Evolutionary conservation across 176 grass and related monocot genomes (phyloP), one percentile per base, ranked within the genome.

Genomic region (Coix lacrymajobi): DNA sequence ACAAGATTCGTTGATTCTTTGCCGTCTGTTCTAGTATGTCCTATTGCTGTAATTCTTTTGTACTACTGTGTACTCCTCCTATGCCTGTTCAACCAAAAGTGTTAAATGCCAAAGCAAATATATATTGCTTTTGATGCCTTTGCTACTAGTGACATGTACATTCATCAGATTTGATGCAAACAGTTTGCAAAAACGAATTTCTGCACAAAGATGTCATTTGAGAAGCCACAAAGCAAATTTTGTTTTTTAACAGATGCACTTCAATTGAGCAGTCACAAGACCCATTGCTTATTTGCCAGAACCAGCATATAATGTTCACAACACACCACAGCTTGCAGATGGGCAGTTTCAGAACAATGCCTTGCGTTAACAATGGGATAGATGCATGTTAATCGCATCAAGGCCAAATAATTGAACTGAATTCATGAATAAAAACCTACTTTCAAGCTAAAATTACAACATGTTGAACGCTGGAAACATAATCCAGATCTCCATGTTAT

Each of bases 81-180:
- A 56, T 56, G 24, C 1, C 33, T 81, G 70, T 84, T 79, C 36
- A 66, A 62, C 69, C 56, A 61, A 48, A 32, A 70, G 49, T 38
- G 49, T 24, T 10, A 0, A 56, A 56, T 57, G n/a, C 3, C 84
- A 83, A 79, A 71, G 80, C 84, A 90, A 86, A 79, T 69, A 16
- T 90, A 40, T 70, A 56, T 87, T 87, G 79, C 79, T 83, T 79
- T 65, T 48, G 56, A 25, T 78, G n/a, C 34, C 8, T 73, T 65
- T 15, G 13, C 29, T 41, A 33, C 13, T 30, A 57, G 0, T 58
- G 5, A 4, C 16, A 20, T 70, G n/a, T 72, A 29, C 24, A 56
- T 38, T 30, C 15, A 16, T 52, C 32, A 16, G 62, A 24, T 32
- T 11, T n/a, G 25, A 0, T 56, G 14, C 19, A 46, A 40, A 34